phyloP scores from a whole-genome alignment of 2,329 filamentous ascomycete genomes.

The Penicillium sp. region DNA sequence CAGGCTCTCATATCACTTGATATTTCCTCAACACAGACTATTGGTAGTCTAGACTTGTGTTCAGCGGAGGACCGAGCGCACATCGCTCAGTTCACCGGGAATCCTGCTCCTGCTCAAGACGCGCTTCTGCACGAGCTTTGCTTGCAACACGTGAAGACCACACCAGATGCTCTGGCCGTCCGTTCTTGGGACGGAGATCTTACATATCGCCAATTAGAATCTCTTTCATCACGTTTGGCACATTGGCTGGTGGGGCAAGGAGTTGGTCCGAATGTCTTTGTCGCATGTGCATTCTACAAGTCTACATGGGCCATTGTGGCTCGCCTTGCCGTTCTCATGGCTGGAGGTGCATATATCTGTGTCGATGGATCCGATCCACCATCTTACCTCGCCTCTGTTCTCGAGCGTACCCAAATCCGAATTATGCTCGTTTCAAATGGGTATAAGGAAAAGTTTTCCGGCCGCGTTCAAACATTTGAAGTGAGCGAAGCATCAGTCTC shows the following conservation, averaged over 20 bases:
- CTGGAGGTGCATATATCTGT: slow-evolving; percentile 64
- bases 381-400: slow-evolving; percentile 68
- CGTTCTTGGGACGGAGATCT: slow-evolving; percentile 23
- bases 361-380: slow-evolving; percentile 74
- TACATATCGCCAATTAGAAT: slow-evolving; percentile 16
- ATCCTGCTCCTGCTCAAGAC: slow-evolving; percentile 8
- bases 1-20: slow-evolving; percentile 12
- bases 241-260: slow-evolving; percentile 17
- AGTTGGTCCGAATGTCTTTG: slow-evolving; percentile 15
- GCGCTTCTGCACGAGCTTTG: slow-evolving; percentile 18
- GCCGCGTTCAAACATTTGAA: slow-evolving; percentile 11
- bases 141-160: slow-evolving; percentile 10
- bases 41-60: slow-evolving; percentile 16
- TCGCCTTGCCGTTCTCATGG: slow-evolving; percentile 21
- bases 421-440: slow-evolving; percentile 60
- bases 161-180: slow-evolving; percentile 17
- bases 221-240: slow-evolving; percentile 11
- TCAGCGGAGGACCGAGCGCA: slow-evolving; percentile 10
- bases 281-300: slow-evolving; percentile 22
- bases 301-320: slow-evolving; percentile 24
- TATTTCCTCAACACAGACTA: neutral
- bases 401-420: slow-evolving; percentile 68
- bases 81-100: slow-evolving; percentile 12
- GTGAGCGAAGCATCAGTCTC: slow-evolving; percentile 12
- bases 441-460: slow-evolving; percentile 7